Conservation (phyloP, 352 stramenopile species). For the Phytophthora rubi region DNA sequence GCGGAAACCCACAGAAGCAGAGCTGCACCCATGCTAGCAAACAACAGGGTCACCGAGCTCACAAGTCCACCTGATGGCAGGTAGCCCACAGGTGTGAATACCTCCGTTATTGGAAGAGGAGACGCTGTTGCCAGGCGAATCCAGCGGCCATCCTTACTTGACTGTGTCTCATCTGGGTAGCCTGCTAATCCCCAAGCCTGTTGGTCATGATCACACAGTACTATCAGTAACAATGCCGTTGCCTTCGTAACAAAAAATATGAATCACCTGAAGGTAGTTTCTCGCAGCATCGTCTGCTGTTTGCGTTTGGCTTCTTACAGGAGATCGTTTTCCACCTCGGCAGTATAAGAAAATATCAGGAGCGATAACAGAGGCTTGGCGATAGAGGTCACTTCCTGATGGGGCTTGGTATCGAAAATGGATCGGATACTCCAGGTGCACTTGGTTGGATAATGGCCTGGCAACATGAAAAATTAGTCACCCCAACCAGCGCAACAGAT, state of each 20-base stretch:
- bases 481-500: neutral
- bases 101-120: slow-evolving; percentile 30
- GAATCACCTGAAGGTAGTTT: slow-evolving; percentile 32
- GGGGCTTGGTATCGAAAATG: slow-evolving; percentile 71
- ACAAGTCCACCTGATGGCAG: slow-evolving; percentile 48
- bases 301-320: neutral
- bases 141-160: slow-evolving; percentile 27
- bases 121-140: slow-evolving; percentile 26
- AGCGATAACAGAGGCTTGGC: slow-evolving; percentile 44
- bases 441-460: slow-evolving; percentile 22
- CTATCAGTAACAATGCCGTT: slow-evolving; percentile 9
- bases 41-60: slow-evolving; percentile 53
- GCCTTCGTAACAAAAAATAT: neutral
- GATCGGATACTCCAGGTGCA: slow-evolving; percentile 56
- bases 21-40: slow-evolving; percentile 42
- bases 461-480: neutral
- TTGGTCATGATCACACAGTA: slow-evolving; percentile 7
- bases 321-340: slow-evolving; percentile 1
- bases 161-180: slow-evolving; percentile 1
- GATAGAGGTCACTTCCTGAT: slow-evolving; percentile 45
- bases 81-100: slow-evolving; percentile 52
- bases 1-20: slow-evolving; percentile 49
- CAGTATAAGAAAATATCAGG: slow-evolving; percentile 58
- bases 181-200: slow-evolving; percentile 27
- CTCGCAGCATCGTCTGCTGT: slow-evolving; percentile 6